Evolutionary conservation across 257 asterid genomes (phyloP).

Genomic region (Solanum paucissectum): DNA sequence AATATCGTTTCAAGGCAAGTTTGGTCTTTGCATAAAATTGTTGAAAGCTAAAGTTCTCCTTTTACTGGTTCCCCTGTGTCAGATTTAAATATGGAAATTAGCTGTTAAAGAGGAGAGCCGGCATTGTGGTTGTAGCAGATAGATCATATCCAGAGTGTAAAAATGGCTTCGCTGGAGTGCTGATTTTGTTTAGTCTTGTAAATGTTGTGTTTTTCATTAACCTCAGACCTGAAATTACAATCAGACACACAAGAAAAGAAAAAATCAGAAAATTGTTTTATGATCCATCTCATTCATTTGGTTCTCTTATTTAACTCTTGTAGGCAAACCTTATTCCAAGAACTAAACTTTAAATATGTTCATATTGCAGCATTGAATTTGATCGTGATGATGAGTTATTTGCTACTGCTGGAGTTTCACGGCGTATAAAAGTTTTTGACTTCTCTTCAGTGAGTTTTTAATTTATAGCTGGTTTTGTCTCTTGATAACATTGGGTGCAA

Average conservation of each 20-base stretch:
- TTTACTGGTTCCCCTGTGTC: background rate
- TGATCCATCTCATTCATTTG: background rate
- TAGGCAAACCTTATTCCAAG: background rate
- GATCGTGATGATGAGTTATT: constrained; percentile 44
- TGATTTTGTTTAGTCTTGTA: background rate
- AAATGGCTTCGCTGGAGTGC: background rate
- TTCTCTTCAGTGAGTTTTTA: constrained; percentile 29
- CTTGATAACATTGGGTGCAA: background rate
- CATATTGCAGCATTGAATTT: constrained; percentile 38
- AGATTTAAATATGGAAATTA: background rate
- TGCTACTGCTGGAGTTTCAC: constrained; percentile 56
- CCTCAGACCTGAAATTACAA: background rate
- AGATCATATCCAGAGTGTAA: background rate
- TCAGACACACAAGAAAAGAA: background rate
- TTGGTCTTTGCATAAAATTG: background rate
- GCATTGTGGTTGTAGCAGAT: background rate
- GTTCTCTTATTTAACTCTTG: background rate
- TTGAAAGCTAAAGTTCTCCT: background rate
- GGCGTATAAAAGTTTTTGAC: constrained; percentile 39
- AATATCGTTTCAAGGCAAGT: constrained; percentile 80
- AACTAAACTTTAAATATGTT: background rate
- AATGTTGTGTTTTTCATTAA: background rate
- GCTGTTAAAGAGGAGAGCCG: background rate
- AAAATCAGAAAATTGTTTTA: background rate
- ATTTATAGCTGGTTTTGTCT: background rate